phyloP scores from a whole-genome alignment of 2,329 filamentous ascomycete genomes.

The Cryphonectria carpinicola region DNA sequence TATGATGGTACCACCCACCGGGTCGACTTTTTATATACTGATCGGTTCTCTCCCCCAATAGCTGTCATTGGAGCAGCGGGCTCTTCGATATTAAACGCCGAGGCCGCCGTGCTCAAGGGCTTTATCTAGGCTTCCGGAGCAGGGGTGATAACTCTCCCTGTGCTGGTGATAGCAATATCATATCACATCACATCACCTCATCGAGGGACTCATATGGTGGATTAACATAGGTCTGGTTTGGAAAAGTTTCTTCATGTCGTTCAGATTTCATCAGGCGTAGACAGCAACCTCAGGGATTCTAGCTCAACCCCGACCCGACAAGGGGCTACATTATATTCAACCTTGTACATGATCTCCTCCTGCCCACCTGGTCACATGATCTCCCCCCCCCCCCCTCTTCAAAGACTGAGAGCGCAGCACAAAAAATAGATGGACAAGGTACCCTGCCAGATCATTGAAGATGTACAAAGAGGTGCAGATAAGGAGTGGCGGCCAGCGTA shows the following conservation, averaged over 20 bases:
- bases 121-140: conserved; percentile 58
- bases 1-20: background rate
- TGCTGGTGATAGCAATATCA: background rate
- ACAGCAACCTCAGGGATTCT: background rate
- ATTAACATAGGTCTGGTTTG: background rate
- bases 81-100: conserved; percentile 91
- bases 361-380: too few relatives aligned
- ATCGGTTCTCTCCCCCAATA: conserved; percentile 34
- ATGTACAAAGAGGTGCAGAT: background rate
- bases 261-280: background rate
- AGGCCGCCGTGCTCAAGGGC: conserved; percentile 89
- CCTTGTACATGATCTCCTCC: background rate
- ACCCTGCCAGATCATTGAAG: background rate
- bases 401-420: too few relatives aligned
- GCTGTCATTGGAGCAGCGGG: conserved; percentile 95
- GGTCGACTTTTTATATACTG: conserved; percentile 29
- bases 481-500: background rate
- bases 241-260: conserved; percentile 1
- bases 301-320: background rate
- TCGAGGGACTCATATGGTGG: background rate
- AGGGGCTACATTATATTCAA: background rate
- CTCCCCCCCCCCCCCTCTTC: too few relatives aligned
- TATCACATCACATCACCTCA: too few relatives aligned
- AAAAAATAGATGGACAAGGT: background rate
- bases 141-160: background rate